These are phyloP conservation scores for Neurospora tetraspora DNA, from an alignment of 495 filamentous ascomycete species.

Conservation along the genomic window DNA sequence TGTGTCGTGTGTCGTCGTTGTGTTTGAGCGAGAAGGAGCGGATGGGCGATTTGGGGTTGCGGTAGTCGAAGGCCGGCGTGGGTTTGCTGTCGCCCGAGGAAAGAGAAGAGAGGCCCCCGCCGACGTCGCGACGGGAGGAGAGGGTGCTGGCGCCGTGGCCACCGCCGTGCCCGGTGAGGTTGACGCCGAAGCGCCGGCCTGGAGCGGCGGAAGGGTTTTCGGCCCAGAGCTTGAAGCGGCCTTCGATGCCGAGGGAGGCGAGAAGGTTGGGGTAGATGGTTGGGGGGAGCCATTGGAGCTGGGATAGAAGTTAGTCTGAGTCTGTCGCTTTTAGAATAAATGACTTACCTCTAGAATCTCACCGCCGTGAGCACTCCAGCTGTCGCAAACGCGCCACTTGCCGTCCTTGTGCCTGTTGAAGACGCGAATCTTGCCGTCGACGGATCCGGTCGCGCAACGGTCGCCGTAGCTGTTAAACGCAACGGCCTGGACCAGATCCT, in stretches of 20 bases:
- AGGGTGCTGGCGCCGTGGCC: not conserved
- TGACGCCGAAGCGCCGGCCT: constrained; percentile 63
- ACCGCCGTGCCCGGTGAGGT: constrained; percentile 19
- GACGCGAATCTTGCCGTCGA: constrained; percentile 88
- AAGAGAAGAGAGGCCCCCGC: not conserved
- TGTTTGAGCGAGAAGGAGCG: constrained; percentile 76
- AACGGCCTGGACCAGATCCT: constrained; percentile 58
- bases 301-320: constrained; percentile 1
- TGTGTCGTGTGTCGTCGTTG: constrained; percentile 52
- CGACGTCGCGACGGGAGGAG: not conserved
- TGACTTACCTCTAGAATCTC: constrained; percentile 75
- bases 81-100: constrained; percentile 17
- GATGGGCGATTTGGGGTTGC: constrained; percentile 32
- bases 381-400: constrained; percentile 71
- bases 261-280: constrained; percentile 48
- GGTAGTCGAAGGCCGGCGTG: constrained; percentile 35
- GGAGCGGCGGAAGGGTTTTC: constrained; percentile 70
- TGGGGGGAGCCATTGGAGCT: constrained; percentile 70
- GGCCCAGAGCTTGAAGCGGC: constrained; percentile 79
- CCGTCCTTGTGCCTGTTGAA: constrained; percentile 73
- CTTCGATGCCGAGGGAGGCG: constrained; percentile 69
- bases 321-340: not conserved
- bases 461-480: constrained; percentile 75
- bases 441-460: constrained; percentile 79
- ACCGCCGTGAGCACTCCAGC: constrained; percentile 83